A percentile compares a stretch with the other conserved stretches of the same genome.
Conservation (phyloP, 208 protist species). For the Leishmania amazonensis region DNA sequence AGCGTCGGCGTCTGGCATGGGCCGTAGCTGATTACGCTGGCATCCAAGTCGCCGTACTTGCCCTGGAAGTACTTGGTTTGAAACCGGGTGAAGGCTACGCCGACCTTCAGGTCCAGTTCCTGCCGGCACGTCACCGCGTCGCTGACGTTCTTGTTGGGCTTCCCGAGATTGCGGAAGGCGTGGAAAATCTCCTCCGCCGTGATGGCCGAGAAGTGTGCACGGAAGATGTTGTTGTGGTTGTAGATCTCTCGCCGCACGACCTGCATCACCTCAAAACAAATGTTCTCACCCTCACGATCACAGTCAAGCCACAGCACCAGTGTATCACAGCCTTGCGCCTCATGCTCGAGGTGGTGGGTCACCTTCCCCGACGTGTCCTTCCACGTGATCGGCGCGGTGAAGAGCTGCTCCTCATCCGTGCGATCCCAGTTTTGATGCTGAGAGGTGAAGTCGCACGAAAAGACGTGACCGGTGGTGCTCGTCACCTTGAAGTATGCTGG, state of each 20-base stretch:
- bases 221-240: slow-evolving; percentile 72
- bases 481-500: slow-evolving; percentile 87
- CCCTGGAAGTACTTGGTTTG: slow-evolving; percentile 92
- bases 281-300: slow-evolving; percentile 98
- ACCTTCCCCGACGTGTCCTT: slow-evolving; percentile 87
- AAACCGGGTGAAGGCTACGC: slow-evolving; percentile 95
- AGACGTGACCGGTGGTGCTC: slow-evolving; percentile 92
- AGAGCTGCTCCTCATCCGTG: slow-evolving; percentile 86
- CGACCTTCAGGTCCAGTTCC: slow-evolving; percentile 96
- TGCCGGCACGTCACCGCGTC: slow-evolving; percentile 95
- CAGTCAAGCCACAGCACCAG: slow-evolving; percentile 96
- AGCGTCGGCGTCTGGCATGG: slow-evolving; percentile 97
- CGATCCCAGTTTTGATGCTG: slow-evolving; percentile 91
- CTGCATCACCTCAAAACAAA: slow-evolving; percentile 97
- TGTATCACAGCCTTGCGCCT: slow-evolving; percentile 82
- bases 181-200: slow-evolving; percentile 84
- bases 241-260: slow-evolving; percentile 68
- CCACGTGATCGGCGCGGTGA: slow-evolving; percentile 81
- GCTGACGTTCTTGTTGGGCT: slow-evolving; percentile 92
- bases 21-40: slow-evolving; percentile 94
- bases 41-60: slow-evolving; percentile 91
- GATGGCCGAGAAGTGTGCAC: slow-evolving; percentile 93
- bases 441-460: slow-evolving; percentile 89
- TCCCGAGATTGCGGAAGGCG: slow-evolving; percentile 82
- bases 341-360: slow-evolving; percentile 76